Evolutionary conservation across 2,329 filamentous ascomycete species (phyloP).

Genomic region (Cladophialophora psammophila): DNA sequence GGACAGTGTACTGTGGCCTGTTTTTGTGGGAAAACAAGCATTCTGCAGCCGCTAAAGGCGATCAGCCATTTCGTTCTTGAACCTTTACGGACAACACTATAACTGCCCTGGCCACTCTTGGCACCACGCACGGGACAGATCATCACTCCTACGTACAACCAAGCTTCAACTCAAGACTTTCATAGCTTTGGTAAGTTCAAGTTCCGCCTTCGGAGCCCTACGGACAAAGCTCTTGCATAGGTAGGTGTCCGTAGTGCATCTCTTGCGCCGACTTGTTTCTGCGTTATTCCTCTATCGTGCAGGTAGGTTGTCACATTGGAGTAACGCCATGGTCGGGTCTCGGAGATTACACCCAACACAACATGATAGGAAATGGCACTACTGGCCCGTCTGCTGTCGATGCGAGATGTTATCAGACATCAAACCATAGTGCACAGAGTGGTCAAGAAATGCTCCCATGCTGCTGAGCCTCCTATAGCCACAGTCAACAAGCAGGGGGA

Average conservation of each 20-base stretch:
- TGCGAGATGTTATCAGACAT: background rate
- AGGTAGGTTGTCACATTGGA: background rate
- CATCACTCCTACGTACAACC: background rate
- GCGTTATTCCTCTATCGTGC: background rate
- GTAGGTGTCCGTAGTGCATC: background rate
- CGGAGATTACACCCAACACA: background rate
- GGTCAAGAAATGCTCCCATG: background rate
- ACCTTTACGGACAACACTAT: background rate
- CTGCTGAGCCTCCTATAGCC: background rate
- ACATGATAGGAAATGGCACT: background rate
- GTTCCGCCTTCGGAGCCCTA: background rate
- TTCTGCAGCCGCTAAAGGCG: background rate
- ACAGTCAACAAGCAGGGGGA: background rate
- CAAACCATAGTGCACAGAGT: background rate
- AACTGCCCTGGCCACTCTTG: background rate
- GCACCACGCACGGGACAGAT: background rate
- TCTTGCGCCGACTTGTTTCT: background rate
- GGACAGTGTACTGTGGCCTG: background rate
- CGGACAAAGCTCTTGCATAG: background rate
- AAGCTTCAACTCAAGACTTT: background rate
- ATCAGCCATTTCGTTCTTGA: background rate
- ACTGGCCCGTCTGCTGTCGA: background rate
- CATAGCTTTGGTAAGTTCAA: background rate
- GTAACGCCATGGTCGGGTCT: background rate
- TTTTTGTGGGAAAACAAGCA: no score